Evolutionary conservation across 1,139 yeast genomes (phyloP).

Genomic region (Sugiyamaella japonica): DNA sequence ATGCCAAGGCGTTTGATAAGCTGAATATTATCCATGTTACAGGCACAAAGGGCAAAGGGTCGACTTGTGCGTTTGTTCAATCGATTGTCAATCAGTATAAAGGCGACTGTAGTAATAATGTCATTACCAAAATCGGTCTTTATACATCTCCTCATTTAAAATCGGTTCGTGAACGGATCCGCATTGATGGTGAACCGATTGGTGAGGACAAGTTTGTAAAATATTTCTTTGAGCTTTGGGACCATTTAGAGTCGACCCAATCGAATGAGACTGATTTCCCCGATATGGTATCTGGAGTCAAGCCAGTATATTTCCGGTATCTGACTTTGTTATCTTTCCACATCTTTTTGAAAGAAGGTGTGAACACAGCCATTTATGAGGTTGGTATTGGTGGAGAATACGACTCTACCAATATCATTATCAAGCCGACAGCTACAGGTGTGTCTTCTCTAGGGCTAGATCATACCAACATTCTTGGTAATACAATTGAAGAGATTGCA

Average conservation of each 20-base stretch:
- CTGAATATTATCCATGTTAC: slow-evolving; percentile 88
- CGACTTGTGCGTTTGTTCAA: slow-evolving; percentile 93
- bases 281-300: slow-evolving; percentile 65
- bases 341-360: slow-evolving; percentile 81
- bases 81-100: slow-evolving; percentile 70
- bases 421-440: slow-evolving; percentile 80
- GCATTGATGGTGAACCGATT: slow-evolving; percentile 85
- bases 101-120: slow-evolving; percentile 23
- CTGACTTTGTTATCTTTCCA: slow-evolving; percentile 89
- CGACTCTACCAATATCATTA: slow-evolving; percentile 89
- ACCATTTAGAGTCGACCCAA: slow-evolving; percentile 59
- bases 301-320: slow-evolving; percentile 93
- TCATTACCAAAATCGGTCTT: slow-evolving; percentile 63
- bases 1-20: slow-evolving; percentile 57
- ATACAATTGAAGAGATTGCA: slow-evolving; percentile 84
- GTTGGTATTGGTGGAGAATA: slow-evolving; percentile 98
- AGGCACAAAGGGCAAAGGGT: slow-evolving; percentile 98
- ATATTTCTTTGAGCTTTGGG: slow-evolving; percentile 95
- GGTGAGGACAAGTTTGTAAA: slow-evolving; percentile 75
- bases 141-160: slow-evolving; percentile 95
- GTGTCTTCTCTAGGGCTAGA: slow-evolving; percentile 88
- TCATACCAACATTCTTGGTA: slow-evolving; percentile 85
- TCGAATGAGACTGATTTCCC: slow-evolving; percentile 65
- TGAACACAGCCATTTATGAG: slow-evolving; percentile 91
- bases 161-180: slow-evolving; percentile 87